phyloP scores from a whole-genome alignment of 352 stramenopile species.

The Globisporangium acanthophoron region DNA sequence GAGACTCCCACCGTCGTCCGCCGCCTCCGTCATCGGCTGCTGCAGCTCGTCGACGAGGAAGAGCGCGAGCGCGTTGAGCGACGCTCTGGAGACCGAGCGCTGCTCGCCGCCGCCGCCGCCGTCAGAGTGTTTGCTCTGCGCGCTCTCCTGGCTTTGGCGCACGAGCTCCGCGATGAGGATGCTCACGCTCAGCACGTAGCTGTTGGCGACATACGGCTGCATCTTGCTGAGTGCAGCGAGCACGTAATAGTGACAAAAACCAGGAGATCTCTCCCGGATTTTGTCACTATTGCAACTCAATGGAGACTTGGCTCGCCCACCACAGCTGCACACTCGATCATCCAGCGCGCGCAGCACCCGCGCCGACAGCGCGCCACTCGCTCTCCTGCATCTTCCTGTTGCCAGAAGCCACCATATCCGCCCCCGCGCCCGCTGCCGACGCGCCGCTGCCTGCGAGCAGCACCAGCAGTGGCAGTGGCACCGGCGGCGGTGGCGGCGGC shows the following conservation, averaged over 20 bases:
- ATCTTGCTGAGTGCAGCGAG: not conserved
- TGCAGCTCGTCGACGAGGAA: constrained; percentile 61
- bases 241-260: not conserved
- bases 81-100: constrained; percentile 18
- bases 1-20: constrained; percentile 3
- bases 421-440: not conserved
- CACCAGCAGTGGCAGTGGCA: too few species aligned
- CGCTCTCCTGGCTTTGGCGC: constrained; percentile 33
- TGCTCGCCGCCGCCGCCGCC: not conserved
- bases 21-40: constrained; percentile 17
- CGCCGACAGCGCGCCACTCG: too few species aligned
- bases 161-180: constrained; percentile 45
- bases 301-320: too few species aligned
- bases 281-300: not conserved
- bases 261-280: not conserved
- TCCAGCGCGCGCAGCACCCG: too few species aligned
- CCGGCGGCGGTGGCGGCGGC: not conserved
- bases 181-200: constrained; percentile 45
- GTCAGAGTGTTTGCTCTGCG: not conserved
- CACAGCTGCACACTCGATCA: too few species aligned
- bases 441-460: too few species aligned
- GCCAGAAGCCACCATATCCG: not conserved
- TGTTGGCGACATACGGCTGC: constrained; percentile 20
- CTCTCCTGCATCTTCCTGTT: not conserved
- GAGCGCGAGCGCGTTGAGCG: constrained; percentile 38